Conservation (phyloP, 306 rosid species). For the Mimosa bimucronata region DNA sequence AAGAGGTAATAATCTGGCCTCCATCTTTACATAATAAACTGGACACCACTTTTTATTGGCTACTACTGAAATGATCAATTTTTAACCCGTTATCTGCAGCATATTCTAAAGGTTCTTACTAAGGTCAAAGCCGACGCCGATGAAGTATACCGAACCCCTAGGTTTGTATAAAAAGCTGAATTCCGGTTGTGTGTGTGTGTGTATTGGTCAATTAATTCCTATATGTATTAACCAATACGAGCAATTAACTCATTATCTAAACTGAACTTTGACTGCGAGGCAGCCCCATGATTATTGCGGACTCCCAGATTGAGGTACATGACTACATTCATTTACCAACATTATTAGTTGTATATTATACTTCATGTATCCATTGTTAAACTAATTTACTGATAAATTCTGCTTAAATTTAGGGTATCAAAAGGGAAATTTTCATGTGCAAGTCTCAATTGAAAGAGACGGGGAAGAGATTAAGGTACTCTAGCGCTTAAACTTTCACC, state of each 20-base stretch:
- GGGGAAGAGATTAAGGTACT: conserved; percentile 58
- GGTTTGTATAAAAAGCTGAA: conserved; percentile 35
- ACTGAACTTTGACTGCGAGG: conserved; percentile 24
- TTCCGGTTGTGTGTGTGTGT: background rate
- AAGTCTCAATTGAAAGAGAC: conserved; percentile 53
- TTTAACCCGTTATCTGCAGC: conserved; percentile 39
- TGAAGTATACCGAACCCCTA: conserved; percentile 39
- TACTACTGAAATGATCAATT: conserved; percentile 16
- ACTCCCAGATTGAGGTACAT: conserved; percentile 66
- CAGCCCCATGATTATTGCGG: conserved; percentile 46
- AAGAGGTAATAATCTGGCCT: conserved; percentile 52
- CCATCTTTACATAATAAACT: background rate
- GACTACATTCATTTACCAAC: conserved; percentile 28
- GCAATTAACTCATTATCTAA: too few relatives aligned
- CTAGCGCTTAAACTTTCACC: background rate
- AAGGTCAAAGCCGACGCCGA: conserved; percentile 48
- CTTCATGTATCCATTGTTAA: background rate
- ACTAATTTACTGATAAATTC: conserved; percentile 9
- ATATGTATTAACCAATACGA: too few relatives aligned
- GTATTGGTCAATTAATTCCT: too few relatives aligned
- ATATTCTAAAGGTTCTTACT: conserved; percentile 41
- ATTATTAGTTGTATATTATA: background rate
- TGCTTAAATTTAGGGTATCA: conserved; percentile 46
- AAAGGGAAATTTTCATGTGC: conserved; percentile 45
- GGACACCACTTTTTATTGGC: conserved; percentile 15